These are phyloP conservation scores for Amanita jacksonii DNA, from an alignment of 768 basidiomycete genomes.

Conservation along the genomic window DNA sequence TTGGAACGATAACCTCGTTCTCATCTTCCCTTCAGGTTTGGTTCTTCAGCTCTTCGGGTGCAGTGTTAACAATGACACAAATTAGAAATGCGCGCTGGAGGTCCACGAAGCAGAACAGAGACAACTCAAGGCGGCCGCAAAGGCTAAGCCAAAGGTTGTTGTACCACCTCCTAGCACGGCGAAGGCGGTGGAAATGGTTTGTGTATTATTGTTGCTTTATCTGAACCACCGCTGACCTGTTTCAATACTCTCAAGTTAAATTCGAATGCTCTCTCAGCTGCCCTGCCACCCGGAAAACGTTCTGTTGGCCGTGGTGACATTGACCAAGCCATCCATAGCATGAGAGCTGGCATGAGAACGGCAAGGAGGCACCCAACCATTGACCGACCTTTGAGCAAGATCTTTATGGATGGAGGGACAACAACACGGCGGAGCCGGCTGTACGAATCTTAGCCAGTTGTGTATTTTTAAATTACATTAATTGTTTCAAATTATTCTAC, in stretches of 20 bases:
- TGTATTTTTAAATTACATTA: too few species aligned
- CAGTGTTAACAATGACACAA: neutral
- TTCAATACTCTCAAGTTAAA: neutral
- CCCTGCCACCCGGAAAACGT: slow-evolving; percentile 29
- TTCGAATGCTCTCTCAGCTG: slow-evolving; percentile 6
- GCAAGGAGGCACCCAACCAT: slow-evolving; percentile 20
- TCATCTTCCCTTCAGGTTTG: slow-evolving; percentile 61
- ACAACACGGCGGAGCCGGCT: slow-evolving; percentile 22
- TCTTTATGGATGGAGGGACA: slow-evolving; percentile 60
- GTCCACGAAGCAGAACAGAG: slow-evolving; percentile 43
- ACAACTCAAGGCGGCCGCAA: slow-evolving; percentile 14
- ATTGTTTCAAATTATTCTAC: too few species aligned
- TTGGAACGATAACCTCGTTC: slow-evolving; percentile 65
- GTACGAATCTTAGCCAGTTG: slow-evolving; percentile 21
- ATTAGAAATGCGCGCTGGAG: slow-evolving; percentile 63
- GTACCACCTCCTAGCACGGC: slow-evolving; percentile 14
- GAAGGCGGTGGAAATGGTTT: slow-evolving; percentile 15
- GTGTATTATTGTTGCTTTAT: neutral
- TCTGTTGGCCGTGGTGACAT: slow-evolving; percentile 72
- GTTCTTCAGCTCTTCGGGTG: neutral
- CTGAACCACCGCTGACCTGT: neutral
- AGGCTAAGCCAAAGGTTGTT: slow-evolving; percentile 17
- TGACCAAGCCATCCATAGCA: slow-evolving; percentile 77
- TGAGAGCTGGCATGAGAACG: slow-evolving; percentile 54
- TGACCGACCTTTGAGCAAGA: slow-evolving; percentile 60